These are phyloP conservation scores for Hippophae gyantsensis DNA, from an alignment of 306 rosid species.

Conservation along the genomic window DNA sequence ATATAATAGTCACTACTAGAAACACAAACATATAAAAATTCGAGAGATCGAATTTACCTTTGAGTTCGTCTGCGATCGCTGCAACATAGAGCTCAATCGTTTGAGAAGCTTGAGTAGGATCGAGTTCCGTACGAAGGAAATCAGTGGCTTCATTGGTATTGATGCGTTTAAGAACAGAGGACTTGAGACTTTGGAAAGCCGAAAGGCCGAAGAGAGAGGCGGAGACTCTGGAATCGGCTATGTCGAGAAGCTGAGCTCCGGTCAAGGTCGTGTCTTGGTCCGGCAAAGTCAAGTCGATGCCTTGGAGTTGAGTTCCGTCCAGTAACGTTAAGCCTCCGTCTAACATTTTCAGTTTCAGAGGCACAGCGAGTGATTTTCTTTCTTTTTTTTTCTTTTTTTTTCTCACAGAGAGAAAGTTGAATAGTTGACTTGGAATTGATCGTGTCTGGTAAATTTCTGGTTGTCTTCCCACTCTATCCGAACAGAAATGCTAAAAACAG, in stretches of 20 bases:
- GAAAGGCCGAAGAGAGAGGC: conserved; percentile 52
- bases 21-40: too few relatives aligned
- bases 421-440: conserved; percentile 12
- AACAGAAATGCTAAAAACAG: too few relatives aligned
- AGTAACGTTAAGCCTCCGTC: conserved; percentile 47
- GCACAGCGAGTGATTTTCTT: conserved; percentile 1
- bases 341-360: conserved; percentile 41
- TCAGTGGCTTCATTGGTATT: conserved; percentile 10
- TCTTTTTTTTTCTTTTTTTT: too few relatives aligned
- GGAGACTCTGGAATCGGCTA: conserved; percentile 52
- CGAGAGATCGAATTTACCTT: conserved; percentile 29
- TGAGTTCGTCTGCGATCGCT: conserved; percentile 71
- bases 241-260: conserved; percentile 55
- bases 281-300: conserved; percentile 37
- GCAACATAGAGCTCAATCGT: conserved; percentile 41
- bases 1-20: too few relatives aligned
- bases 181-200: conserved; percentile 42
- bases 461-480: neutral
- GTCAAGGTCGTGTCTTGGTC: conserved; percentile 21
- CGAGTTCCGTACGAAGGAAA: conserved; percentile 29
- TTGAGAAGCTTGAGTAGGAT: conserved; percentile 33
- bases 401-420: conserved; percentile 1
- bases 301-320: conserved; percentile 55
- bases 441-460: neutral
- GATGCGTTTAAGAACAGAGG: conserved; percentile 52